Base-by-base conservation (phyloP, 75 land plant species). In the Cunninghamia lanceolata region DNA sequence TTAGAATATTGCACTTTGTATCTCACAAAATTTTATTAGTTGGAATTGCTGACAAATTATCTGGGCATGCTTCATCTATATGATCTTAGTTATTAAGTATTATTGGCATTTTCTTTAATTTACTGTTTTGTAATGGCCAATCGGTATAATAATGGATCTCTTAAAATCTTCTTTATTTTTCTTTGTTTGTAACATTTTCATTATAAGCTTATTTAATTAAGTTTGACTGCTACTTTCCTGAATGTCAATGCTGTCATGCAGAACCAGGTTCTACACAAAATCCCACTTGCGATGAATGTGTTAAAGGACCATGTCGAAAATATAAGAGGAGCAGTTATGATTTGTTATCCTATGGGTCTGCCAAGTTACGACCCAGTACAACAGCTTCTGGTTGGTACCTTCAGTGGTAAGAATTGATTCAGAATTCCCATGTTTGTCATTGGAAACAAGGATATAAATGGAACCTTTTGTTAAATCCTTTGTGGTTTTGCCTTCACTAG, bases 271-370 rank as follows among this genome's bases (percentile, higher is more conserved):
- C 40, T 87, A 4, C 78, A 85, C 38, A 90, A 90, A 78, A 43
- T 83, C 35, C 85, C 87, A 38, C 63, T 91, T 14, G 88, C 84
- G 15, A 45, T 82, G 52, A 36, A 0, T 5, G 63, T 86, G 35
- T 68, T 91, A 85, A 89, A 88, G 80, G 91, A 91, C 5, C 88
- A 85, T 17, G 30, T 91, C 28, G 85, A 87, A 66, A 86, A 85
- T 43, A 91, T 89, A 5, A 91, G 86, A 45, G 92, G 89, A 42
- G 91, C 92, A 19, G 86, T 90, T 16, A 89, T 87, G 89, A 91
- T 90, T 32, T 91, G 91, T 53, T 91, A 91, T 73, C 91, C 92
- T 15, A 85, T 84, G 88, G 92, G 92, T 19, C 83, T 91, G 3
- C 92, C 92, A 21, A 82, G 42, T 50, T 82, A 80, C 84, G 92